Evolutionary conservation across 306 rosid genomes (phyloP), one percentile per base, ranked within the genome.

Genomic region (Pterocarpus macrocarpus): DNA sequence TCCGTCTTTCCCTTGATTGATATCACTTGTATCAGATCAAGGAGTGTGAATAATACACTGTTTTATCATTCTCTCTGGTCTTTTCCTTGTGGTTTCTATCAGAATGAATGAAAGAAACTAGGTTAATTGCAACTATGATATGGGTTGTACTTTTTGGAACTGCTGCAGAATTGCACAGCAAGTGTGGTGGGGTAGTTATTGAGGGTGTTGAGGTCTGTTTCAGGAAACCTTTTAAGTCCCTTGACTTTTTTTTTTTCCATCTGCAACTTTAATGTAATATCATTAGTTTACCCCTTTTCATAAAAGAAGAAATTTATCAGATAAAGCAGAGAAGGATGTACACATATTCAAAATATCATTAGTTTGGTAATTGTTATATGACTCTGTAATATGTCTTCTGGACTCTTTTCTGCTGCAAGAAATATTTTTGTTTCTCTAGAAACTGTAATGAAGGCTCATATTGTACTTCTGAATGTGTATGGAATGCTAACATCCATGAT

Each of bases 341-440:
- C 14, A 11, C 14, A 47, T 13, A 47, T 10, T 47, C 4, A 13
- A 47, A 79, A 47, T 75, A 59, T 58, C n/a, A n/a, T n/a, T n/a
- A n/a, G n/a, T n/a, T n/a, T n/a, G n/a, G n/a, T n/a, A n/a, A n/a
- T n/a, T n/a, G n/a, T n/a, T n/a, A n/a, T n/a, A n/a, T n/a, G n/a
- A n/a, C n/a, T n/a, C 63, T 52, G 49, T 68, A 80, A 72, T 62
- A 55, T n/a, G 55, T 64, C 43, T 62, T 55, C 28, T 32, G 81
- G 52, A 68, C 49, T 47, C 73, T 57, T 64, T 49, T 79, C 71
- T 83, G 71, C 71, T 64, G 22, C 66, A 47, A 28, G 50, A 83
- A 84, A 67, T 38, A 43, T 80, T 68, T 75, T 22, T 52, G 64
- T 58, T 76, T 56, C 47, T 68, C 55, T 53, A 56, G 34, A n/a